Base-by-base conservation (phyloP, 805 yeast species). In the Wickerhamiella allomyrinae region DNA sequence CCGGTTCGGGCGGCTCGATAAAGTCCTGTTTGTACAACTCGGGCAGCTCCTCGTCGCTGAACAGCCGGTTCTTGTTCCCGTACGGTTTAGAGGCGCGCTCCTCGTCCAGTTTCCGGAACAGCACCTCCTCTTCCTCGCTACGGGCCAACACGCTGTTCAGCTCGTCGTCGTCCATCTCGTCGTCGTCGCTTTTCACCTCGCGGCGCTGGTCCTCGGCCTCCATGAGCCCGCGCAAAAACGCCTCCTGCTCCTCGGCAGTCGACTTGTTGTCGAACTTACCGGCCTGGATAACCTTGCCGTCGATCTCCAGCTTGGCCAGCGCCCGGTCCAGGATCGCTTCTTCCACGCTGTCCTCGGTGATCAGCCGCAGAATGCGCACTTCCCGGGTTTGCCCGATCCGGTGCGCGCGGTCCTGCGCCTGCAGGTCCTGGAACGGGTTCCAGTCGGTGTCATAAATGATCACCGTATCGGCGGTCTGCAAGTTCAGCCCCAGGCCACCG, bases 381-480 rank as follows among this genome's bases (percentile, higher is more conserved):
- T 91, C 97, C 61, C 89, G 87, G 62, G 93, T 89, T 57, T 89
- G 98, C 35, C 98, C 98, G 62, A 89, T 89, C 66, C 98, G 77
- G 63, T 89, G 98, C 0, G 97, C 97, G 66, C 98, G 79, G 65
- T 89, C 98, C 66, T 91, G 97, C 2, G 97, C 97, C 66, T 89
- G 98, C 61, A 89, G 74, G 73, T 89, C 98, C 62, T 91, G 97
- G 68, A 89, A 97, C 3, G 98, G 98, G 62, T 89, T 89, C 98
- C 98, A 89, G 66, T 89, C 98, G 2, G 96, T 85, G 59, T 89
- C 98, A 60, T 86, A 89, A 48, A 89, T 91, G 51, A 89, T 84
- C 40, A 89, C 98, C 1, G 97, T 89, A 61, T 89, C 98, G 2
- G 98, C 98, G 19, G 95, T 84, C 62, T 91, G 97, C 57, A 89